Conservation (phyloP, 2,329 filamentous ascomycete genomes). For the Exophiala lecanii-corni region DNA sequence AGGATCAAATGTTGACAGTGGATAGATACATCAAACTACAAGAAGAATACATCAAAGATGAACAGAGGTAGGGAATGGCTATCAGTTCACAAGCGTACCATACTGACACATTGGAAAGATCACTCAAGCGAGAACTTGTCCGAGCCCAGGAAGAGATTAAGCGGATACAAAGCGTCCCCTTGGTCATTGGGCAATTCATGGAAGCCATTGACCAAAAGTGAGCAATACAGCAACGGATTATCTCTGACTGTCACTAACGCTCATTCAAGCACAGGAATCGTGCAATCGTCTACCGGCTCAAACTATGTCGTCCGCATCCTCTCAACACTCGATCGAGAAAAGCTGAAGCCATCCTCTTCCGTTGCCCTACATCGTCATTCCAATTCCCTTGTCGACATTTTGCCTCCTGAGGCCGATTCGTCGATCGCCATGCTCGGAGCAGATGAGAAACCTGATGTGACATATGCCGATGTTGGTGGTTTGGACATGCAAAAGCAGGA, state of each 20-base stretch:
- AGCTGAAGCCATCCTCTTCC: conserved; percentile 95
- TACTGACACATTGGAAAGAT: conserved; percentile 49
- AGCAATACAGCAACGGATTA: too few relatives aligned
- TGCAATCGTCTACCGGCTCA: conserved; percentile 95
- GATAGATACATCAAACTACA: conserved; percentile 87
- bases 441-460: conserved; percentile 97
- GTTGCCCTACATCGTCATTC: conserved; percentile 97
- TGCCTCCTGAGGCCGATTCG: conserved; percentile 97
- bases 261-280: conserved; percentile 77
- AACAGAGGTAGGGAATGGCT: conserved; percentile 65
- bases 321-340: conserved; percentile 95
- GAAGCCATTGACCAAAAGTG: conserved; percentile 99
- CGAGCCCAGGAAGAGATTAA: conserved; percentile 99
- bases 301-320: conserved; percentile 99
- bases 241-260: conserved; percentile 18
- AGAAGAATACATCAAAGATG: conserved; percentile 99
- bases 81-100: neutral
- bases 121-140: conserved; percentile 93
- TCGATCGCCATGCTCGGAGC: conserved; percentile 97
- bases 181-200: conserved; percentile 99
- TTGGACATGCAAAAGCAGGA: conserved; percentile 99
- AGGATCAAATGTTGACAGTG: conserved; percentile 27
- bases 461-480: conserved; percentile 95
- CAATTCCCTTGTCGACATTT: conserved; percentile 95
- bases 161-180: conserved; percentile 93